Evolutionary conservation across 2,329 filamentous ascomycete species (phyloP).

Genomic region (Purpureocillium lavendulum): DNA sequence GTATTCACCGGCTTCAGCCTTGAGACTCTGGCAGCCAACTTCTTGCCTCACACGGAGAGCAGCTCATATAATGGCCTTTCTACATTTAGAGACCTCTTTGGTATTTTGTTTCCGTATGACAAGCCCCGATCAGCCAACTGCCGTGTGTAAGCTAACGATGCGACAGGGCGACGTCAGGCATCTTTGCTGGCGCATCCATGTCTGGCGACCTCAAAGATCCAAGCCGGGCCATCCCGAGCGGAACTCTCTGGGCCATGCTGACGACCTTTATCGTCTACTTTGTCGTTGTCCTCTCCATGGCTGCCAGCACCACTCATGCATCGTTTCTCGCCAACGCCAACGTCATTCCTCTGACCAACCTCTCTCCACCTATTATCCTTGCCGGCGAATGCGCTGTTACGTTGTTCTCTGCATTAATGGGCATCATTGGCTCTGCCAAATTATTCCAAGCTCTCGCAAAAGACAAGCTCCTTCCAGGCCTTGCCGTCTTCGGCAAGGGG

Average conservation of each 20-base stretch:
- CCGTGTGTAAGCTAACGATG: neutral
- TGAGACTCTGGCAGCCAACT: conserved; percentile 63
- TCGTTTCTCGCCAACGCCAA: conserved; percentile 71
- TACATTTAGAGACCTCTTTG: conserved; percentile 76
- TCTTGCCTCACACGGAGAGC: conserved; percentile 60
- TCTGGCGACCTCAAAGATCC: conserved; percentile 78
- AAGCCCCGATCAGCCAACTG: neutral
- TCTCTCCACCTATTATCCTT: conserved; percentile 66
- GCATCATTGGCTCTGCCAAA: conserved; percentile 77
- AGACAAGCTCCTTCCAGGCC: conserved; percentile 69
- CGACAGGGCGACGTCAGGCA: conserved; percentile 40
- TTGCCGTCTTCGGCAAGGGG: conserved; percentile 66
- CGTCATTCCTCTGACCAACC: conserved; percentile 71
- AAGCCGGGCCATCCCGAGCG: conserved; percentile 74
- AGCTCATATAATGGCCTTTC: conserved; percentile 54
- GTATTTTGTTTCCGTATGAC: conserved; percentile 65
- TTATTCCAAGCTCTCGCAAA: conserved; percentile 74
- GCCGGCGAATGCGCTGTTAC: conserved; percentile 76
- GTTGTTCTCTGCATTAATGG: conserved; percentile 82
- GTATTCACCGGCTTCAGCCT: conserved; percentile 71
- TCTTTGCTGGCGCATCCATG: conserved; percentile 75
- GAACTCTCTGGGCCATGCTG: conserved; percentile 70
- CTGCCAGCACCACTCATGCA: conserved; percentile 62
- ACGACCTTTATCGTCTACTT: conserved; percentile 72
- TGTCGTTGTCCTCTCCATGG: conserved; percentile 70